These are phyloP conservation scores for Ophiostoma pallidulum DNA, from an alignment of 2,329 filamentous ascomycete species.

Conservation along the genomic window DNA sequence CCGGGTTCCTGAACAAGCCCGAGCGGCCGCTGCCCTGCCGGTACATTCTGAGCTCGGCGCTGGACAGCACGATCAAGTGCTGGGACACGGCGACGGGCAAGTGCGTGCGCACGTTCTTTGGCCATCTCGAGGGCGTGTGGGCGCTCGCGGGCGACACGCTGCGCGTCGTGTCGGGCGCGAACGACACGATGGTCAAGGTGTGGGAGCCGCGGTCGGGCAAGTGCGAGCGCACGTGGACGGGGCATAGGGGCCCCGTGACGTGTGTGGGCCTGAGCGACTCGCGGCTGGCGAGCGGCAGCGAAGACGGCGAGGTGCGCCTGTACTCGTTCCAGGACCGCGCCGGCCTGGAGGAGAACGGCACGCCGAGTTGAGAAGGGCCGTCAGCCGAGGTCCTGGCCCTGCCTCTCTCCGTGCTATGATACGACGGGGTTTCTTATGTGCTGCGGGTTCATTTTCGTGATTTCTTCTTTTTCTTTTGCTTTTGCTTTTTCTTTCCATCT, in stretches of 20 bases:
- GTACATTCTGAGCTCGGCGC: constrained; percentile 86
- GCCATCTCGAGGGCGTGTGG: constrained; percentile 95
- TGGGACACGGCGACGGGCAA: constrained; percentile 81
- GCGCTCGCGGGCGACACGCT: constrained; percentile 41
- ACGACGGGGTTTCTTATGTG: background rate
- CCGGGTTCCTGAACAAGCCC: constrained; percentile 50
- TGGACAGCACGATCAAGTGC: constrained; percentile 84
- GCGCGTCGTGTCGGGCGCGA: constrained; percentile 77
- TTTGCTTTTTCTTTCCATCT: background rate
- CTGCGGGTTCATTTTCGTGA: background rate
- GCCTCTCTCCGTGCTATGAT: too few species aligned
- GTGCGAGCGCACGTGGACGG: constrained; percentile 86
- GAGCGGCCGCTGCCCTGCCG: constrained; percentile 66
- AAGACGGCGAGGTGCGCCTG: constrained; percentile 84
- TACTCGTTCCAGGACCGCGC: constrained; percentile 58
- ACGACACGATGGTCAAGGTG: constrained; percentile 88
- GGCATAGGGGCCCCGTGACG: constrained; percentile 83
- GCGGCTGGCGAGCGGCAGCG: constrained; percentile 81
- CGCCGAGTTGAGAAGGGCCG: constrained; percentile 35
- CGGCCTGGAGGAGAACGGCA: constrained; percentile 38
- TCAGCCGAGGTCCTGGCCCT: too few species aligned
- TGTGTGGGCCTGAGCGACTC: constrained; percentile 88
- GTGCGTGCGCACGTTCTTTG: constrained; percentile 88
- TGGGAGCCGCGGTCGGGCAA: constrained; percentile 91
- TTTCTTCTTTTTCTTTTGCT: background rate